Conservation (phyloP, 768 basidiomycete genomes). For the Suillus americanus region DNA sequence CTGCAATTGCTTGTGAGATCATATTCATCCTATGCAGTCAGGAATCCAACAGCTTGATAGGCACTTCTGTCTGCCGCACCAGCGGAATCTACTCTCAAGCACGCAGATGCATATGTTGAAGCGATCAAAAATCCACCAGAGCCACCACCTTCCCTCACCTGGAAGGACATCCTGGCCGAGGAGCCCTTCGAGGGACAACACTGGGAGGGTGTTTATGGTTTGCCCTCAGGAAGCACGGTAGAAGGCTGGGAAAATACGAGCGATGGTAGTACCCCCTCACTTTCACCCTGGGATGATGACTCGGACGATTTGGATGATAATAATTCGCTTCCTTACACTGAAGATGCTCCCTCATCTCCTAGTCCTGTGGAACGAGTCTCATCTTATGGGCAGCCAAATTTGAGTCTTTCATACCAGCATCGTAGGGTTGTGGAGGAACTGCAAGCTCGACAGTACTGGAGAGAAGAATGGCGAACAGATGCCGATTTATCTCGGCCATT, state of each 20-base stretch:
- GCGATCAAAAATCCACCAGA: constrained; percentile 43
- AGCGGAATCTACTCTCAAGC: constrained; percentile 43
- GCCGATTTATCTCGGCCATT: constrained; percentile 45
- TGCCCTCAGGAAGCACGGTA: constrained; percentile 46
- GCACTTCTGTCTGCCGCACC: constrained; percentile 58
- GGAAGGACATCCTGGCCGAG: constrained; percentile 77
- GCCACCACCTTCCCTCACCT: constrained; percentile 51
- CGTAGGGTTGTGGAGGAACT: constrained; percentile 63
- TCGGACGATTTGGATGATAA: constrained; percentile 37
- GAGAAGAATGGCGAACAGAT: constrained; percentile 58
- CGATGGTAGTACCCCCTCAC: constrained; percentile 62
- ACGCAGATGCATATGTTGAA: constrained; percentile 56
- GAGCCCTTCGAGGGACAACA: constrained; percentile 87
- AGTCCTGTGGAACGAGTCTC: constrained; percentile 6
- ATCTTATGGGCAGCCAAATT: constrained; percentile 29
- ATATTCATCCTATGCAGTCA: no score
- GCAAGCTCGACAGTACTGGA: constrained; percentile 72
- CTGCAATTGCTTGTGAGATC: constrained; percentile 66
- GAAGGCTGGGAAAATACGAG: constrained; percentile 46
- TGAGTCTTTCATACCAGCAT: constrained; percentile 34
- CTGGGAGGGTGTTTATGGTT: constrained; percentile 73
- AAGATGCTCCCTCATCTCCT: neutral
- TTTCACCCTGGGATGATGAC: constrained; percentile 64
- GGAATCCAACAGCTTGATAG: constrained; percentile 35
- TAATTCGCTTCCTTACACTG: constrained; percentile 10